These are phyloP conservation scores for Blastobotrys persicus DNA, from an alignment of 1,139 yeast genomes.

Conservation along the genomic window DNA sequence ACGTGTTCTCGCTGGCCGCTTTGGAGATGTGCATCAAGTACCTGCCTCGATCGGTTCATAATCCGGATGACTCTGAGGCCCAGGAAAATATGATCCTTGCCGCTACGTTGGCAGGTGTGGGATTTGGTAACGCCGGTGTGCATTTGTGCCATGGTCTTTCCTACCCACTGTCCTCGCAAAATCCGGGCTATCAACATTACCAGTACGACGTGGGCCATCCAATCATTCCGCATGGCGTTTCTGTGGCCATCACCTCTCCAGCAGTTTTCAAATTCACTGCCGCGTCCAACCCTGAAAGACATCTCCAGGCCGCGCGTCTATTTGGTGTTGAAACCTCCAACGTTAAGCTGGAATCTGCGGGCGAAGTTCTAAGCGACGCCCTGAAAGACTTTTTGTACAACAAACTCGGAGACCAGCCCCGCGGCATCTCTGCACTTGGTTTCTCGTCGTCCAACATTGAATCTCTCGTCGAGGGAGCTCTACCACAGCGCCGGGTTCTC, in stretches of 20 bases:
- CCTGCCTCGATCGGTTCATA: conserved; percentile 40
- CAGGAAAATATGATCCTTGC: conserved; percentile 42
- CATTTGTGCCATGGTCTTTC: conserved; percentile 44
- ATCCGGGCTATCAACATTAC: conserved; percentile 39
- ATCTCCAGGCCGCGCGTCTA: conserved; percentile 39
- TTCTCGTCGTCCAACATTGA: conserved; percentile 36
- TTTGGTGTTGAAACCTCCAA: conserved; percentile 41
- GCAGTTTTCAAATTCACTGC: conserved; percentile 43
- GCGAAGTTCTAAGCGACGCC: conserved; percentile 40
- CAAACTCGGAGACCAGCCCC: conserved; percentile 40
- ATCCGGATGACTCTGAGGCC: conserved; percentile 41
- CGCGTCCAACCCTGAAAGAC: conserved; percentile 43
- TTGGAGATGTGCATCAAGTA: conserved; percentile 40
- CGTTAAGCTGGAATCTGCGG: conserved; percentile 41
- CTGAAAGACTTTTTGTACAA: conserved; percentile 37
- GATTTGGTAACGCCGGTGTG: conserved; percentile 45
- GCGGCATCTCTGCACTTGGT: conserved; percentile 39
- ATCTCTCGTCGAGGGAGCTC: conserved; percentile 40
- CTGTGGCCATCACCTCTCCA: conserved; percentile 44
- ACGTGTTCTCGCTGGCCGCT: conserved; percentile 42
- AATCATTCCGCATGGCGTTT: conserved; percentile 43
- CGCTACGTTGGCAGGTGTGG: conserved; percentile 44
- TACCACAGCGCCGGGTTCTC: conserved; percentile 42
- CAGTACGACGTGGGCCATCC: conserved; percentile 42
- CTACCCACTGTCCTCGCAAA: conserved; percentile 42